Conservation (phyloP, 2,329 filamentous ascomycete species). For the Trichoderma semiorbis region DNA sequence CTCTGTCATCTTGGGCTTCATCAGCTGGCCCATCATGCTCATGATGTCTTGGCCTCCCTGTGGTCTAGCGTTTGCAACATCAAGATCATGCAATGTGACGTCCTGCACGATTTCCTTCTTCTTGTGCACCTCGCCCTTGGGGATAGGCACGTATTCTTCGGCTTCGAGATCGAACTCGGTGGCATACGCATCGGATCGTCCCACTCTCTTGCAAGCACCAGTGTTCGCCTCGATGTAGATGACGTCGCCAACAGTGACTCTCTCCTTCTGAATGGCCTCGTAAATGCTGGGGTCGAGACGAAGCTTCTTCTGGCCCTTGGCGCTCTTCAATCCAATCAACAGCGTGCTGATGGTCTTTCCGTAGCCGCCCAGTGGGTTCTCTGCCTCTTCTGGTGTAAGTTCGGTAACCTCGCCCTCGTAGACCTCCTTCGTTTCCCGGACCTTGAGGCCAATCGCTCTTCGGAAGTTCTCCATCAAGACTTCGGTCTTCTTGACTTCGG, state of each 20-base stretch:
- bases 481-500: constrained; percentile 99
- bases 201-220: constrained; percentile 94
- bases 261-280: constrained; percentile 97
- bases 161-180: constrained; percentile 98
- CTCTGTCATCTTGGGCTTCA: constrained; percentile 99
- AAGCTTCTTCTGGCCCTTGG: constrained; percentile 96
- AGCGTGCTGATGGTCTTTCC: constrained; percentile 96
- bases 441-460: constrained; percentile 90
- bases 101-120: constrained; percentile 99
- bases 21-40: constrained; percentile 99
- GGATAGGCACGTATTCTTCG: constrained; percentile 97
- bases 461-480: constrained; percentile 99
- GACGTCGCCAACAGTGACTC: constrained; percentile 92
- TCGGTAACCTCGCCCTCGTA: constrained; percentile 99
- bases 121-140: constrained; percentile 98
- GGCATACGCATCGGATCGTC: constrained; percentile 91
- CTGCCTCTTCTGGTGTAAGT: constrained; percentile 93
- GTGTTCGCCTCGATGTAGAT: constrained; percentile 99
- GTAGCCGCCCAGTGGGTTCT: constrained; percentile 95
- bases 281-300: constrained; percentile 97
- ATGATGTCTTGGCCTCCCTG: constrained; percentile 99
- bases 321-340: constrained; percentile 90
- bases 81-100: constrained; percentile 93
- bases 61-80: constrained; percentile 90
- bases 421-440: constrained; percentile 98